Evolutionary conservation across 495 filamentous ascomycete species (phyloP).

Genomic region (Barbatosphaeria neglecta): DNA sequence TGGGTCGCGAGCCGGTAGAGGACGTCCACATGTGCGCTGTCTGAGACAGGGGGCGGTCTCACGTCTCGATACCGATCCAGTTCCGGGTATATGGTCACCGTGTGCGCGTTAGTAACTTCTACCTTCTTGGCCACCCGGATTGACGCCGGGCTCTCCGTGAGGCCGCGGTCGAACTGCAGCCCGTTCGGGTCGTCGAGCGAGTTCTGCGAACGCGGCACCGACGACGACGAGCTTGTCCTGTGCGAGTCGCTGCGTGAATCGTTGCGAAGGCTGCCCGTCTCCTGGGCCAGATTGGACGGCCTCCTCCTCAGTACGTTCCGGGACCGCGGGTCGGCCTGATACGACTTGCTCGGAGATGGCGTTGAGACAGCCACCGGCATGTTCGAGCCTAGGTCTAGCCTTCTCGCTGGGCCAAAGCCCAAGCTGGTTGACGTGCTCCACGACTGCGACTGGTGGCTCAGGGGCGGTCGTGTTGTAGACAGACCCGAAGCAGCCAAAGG

Average conservation of each 20-base stretch:
- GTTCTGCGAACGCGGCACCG: constrained; percentile 20
- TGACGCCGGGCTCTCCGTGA: constrained; percentile 28
- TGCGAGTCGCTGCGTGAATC: constrained; percentile 21
- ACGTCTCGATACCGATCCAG: constrained; percentile 41
- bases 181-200: constrained; percentile 13
- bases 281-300: constrained; percentile 30
- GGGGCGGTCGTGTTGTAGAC: neutral
- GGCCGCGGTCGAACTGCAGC: constrained; percentile 21
- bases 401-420: neutral
- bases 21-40: constrained; percentile 21
- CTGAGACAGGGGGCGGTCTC: constrained; percentile 9
- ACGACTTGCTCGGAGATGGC: constrained; percentile 8
- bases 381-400: too few relatives aligned
- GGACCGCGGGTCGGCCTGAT: constrained; percentile 12
- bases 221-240: constrained; percentile 27
- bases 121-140: constrained; percentile 20
- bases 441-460: neutral
- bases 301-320: constrained; percentile 35
- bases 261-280: constrained; percentile 13
- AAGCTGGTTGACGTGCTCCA: neutral
- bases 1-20: constrained; percentile 41
- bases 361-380: neutral
- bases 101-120: constrained; percentile 21
- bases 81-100: constrained; percentile 36
- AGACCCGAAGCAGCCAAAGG: neutral